Percentiles rank a stretch among this genome's conserved stretches.
Evolutionary conservation across 1,139 yeast species (phyloP).

Genomic region (Lodderomyces margitis): DNA sequence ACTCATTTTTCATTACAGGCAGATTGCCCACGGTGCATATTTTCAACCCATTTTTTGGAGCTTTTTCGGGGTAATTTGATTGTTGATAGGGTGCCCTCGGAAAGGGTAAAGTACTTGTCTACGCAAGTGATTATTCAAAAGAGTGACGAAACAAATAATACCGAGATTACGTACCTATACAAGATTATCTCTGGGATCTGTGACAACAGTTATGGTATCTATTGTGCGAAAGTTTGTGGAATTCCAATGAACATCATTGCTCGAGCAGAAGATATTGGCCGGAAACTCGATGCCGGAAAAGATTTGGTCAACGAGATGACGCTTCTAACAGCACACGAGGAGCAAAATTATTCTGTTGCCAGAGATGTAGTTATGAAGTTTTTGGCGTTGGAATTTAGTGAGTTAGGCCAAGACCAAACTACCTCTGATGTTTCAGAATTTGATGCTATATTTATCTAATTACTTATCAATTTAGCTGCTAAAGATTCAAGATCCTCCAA

Average conservation of each 20-base stretch:
- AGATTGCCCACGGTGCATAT: slow-evolving; percentile 28
- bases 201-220: slow-evolving; percentile 33
- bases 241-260: slow-evolving; percentile 23
- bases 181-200: slow-evolving; percentile 28
- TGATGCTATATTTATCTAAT: slow-evolving; percentile 4
- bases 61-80: slow-evolving; percentile 20
- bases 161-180: slow-evolving; percentile 30
- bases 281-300: slow-evolving; percentile 16
- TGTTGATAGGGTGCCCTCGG: slow-evolving; percentile 1
- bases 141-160: not conserved
- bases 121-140: slow-evolving; percentile 24
- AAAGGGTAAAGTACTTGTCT: slow-evolving; percentile 7
- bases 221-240: slow-evolving; percentile 39
- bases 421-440: slow-evolving; percentile 3
- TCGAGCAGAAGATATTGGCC: slow-evolving; percentile 25
- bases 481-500: slow-evolving; percentile 92
- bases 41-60: slow-evolving; percentile 47
- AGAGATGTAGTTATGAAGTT: slow-evolving; percentile 25
- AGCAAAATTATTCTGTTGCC: slow-evolving; percentile 15
- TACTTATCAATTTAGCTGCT: slow-evolving; percentile 56
- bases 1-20: slow-evolving; percentile 18
- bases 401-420: not conserved
- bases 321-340: slow-evolving; percentile 16
- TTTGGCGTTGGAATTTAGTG: slow-evolving; percentile 12
- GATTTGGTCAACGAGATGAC: slow-evolving; percentile 17